Base-by-base conservation (phyloP, 2,329 filamentous ascomycete species). In the Talaromyces sp. region DNA sequence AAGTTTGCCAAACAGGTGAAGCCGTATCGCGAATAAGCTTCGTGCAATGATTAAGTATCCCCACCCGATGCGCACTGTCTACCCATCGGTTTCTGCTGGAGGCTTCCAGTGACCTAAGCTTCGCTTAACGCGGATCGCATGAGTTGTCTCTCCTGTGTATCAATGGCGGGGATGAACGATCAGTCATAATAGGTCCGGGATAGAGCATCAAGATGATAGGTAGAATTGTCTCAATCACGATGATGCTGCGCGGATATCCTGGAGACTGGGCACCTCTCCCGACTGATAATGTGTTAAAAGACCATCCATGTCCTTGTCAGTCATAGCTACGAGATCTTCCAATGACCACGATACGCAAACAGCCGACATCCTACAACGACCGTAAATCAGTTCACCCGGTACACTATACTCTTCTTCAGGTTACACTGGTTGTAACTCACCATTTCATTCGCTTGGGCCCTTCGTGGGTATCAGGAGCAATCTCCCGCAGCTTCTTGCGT, bases 391-490 rank as follows among this genome's bases (percentile, higher is more conserved):
- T 25, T 39, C 19, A n/a, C 11, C 36, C 17, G 9, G 3, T 35
- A 4, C 43, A 7, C 2, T n/a, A 46, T 17, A 13, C 22, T 11
- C 11, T n/a, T 35, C 28, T 1, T 2, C 10, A 33, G n/a, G 45
- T 48, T 13, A 15, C 28, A 21, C 19, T 3, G 28, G 19, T n/a
- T 11, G 9, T 17, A 25, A 59, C 58, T 45, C 70, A 90, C 89
- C 92, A 97, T 63, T 86, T 82, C 93, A 97, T 97, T 60, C 93
- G 80, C 78, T 91, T 95, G 1, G 89, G 86, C 0, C 91, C 88
- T 59, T 95, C 88, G 54, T 88, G 85, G 1, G 79, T 73, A 8
- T 79, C 78, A 0, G 93, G 91, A 3, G 89, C 92, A 31, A 92
- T 74, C 69, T 86, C 84, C 60, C 94, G 82, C 68, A 99, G 75